Evolutionary conservation across 2,329 filamentous ascomycete species (phyloP).

Genomic region (Madurella mycetomatis): DNA sequence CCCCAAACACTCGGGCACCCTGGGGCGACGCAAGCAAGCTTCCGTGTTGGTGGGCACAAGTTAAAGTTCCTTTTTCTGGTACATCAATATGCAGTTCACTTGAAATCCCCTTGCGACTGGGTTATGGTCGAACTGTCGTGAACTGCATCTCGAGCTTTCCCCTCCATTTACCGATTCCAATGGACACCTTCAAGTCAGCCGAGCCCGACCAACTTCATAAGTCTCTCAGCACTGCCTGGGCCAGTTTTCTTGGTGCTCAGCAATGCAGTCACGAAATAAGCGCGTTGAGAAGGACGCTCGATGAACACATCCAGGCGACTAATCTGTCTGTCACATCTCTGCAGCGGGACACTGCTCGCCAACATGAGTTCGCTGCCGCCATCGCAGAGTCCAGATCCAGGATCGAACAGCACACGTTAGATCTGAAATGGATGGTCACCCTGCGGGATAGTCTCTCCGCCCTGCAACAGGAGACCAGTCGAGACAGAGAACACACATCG

Average conservation of each 20-base stretch:
- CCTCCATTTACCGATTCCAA: not conserved
- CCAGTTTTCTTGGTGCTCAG: slow-evolving; percentile 22
- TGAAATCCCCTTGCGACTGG: too few relatives aligned
- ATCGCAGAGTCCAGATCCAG: slow-evolving; percentile 15
- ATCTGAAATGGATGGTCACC: slow-evolving; percentile 5
- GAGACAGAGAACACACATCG: slow-evolving; percentile 6
- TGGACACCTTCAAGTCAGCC: slow-evolving; percentile 13
- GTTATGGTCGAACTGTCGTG: not conserved
- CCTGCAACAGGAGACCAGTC: slow-evolving; percentile 10
- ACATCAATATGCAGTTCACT: too few relatives aligned
- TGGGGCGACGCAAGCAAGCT: too few relatives aligned
- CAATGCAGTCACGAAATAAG: slow-evolving; percentile 19
- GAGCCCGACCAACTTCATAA: slow-evolving; percentile 16
- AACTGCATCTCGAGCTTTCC: not conserved
- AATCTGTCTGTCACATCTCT: slow-evolving; percentile 13
- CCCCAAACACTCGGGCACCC: too few relatives aligned
- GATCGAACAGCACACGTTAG: slow-evolving; percentile 8
- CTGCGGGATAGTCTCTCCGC: slow-evolving; percentile 11
- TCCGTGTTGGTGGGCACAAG: too few relatives aligned
- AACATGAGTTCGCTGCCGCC: slow-evolving; percentile 12
- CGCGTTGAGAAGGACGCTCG: slow-evolving; percentile 15
- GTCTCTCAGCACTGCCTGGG: slow-evolving; percentile 20
- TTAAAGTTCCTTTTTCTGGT: too few relatives aligned
- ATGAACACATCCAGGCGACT: slow-evolving; percentile 14
- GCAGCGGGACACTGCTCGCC: slow-evolving; percentile 9